These are phyloP conservation scores for Actinidia chinensis DNA, from an alignment of 179 eudicot genomes.

Conservation along the genomic window DNA sequence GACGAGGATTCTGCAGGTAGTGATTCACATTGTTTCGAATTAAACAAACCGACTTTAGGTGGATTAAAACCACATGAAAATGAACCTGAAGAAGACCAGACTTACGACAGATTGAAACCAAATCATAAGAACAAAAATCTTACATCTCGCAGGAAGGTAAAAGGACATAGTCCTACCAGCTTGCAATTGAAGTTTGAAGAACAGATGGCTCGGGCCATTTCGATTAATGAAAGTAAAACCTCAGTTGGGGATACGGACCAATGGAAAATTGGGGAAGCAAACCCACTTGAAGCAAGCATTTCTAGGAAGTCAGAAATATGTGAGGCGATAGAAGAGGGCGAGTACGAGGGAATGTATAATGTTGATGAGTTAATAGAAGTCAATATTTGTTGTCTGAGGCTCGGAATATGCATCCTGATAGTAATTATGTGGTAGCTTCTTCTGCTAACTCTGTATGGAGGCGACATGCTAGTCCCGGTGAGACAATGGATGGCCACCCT, in stretches of 20 bases:
- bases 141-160: constrained; percentile 31
- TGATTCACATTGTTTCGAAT: constrained; percentile 60
- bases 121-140: constrained; percentile 38
- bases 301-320: constrained; percentile 50
- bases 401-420: constrained; percentile 45
- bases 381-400: constrained; percentile 51
- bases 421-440: constrained; percentile 30
- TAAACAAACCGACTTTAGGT: constrained; percentile 39
- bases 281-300: constrained; percentile 43
- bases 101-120: constrained; percentile 24
- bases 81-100: constrained; percentile 24
- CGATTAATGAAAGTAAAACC: constrained; percentile 30
- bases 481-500: constrained; percentile 61
- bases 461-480: constrained; percentile 57
- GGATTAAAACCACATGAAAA: constrained; percentile 27
- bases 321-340: constrained; percentile 38
- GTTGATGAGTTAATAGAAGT: constrained; percentile 53
- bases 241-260: constrained; percentile 19
- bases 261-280: constrained; percentile 28
- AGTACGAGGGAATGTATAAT: constrained; percentile 30
- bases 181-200: constrained; percentile 67
- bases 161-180: constrained; percentile 39
- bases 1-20: constrained; percentile 53
- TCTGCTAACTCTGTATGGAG: constrained; percentile 36
- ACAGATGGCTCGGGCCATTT: constrained; percentile 51